Base-by-base conservation (phyloP, 176 grass and related monocot species). In the Alloteropsis semialata region DNA sequence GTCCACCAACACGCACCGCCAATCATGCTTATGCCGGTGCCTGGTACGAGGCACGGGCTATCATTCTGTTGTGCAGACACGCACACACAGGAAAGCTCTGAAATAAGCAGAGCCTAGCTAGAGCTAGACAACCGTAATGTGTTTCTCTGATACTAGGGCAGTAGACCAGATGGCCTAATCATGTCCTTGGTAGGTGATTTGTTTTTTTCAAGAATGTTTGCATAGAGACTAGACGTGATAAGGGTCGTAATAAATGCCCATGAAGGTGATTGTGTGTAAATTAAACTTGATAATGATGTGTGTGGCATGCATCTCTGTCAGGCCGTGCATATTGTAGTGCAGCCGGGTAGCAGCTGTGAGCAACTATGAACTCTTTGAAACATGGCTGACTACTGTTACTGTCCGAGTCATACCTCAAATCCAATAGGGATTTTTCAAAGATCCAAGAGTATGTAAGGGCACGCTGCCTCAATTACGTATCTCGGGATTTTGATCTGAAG, bases 41-140 rank as follows among this genome's bases (percentile, higher is more conserved):
- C 27, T 55, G 65, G 44, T 45, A 34, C 50, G 33, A 56, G 58
- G 46, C 69, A 75, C 46, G 69, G 77, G 84, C 21, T 27, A 48
- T 87, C 78, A 57, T 87, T 69, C 56, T 75, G 45, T 60, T 44
- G 25, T 60, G 25, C 5, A 43, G 15, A 28, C 37, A 34, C 58
- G 24, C 19, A 51, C 56, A 16, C 83, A 18, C 7, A 65, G 16
- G 82, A 54, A 56, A 45, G 34, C 19, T 55, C 16, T 65, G 29
- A 42, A 80, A 74, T 57, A 43, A 63, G 75, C 61, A 49, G 27
- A 70, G 44, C n/a, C 39, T 75, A n/a, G n/a, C n/a, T n/a, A n/a
- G n/a, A 61, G 13, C 38, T 75, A 62, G 25, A 38, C 30, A 15
- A 30, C 29, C 32, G 44, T 36, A 12, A 21, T 51, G 51, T 19